phyloP scores from a whole-genome alignment of 345 rosid genomes.

The Passiflora organensis region DNA sequence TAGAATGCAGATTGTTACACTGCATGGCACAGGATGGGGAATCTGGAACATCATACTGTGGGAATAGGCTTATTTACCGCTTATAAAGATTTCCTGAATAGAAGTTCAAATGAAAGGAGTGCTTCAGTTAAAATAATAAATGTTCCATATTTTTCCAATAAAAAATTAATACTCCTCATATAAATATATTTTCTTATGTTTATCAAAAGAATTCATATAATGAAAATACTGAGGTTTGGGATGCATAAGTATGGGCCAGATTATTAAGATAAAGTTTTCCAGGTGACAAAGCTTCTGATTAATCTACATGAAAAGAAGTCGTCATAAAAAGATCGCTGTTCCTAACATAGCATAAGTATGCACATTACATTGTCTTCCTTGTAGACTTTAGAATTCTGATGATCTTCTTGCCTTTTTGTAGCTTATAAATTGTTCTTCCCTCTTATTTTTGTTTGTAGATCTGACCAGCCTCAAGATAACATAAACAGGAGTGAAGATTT shows the following conservation, averaged over 20 bases:
- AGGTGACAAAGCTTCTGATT: background rate
- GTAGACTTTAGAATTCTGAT: background rate
- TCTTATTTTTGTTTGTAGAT: constrained; percentile 34
- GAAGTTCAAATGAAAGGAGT: constrained; percentile 1
- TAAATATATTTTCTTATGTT: too few relatives aligned
- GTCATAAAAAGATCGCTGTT: background rate
- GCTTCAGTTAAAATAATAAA: background rate
- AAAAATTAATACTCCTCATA: background rate
- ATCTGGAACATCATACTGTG: background rate
- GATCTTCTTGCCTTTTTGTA: constrained; percentile 3
- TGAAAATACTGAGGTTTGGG: too few relatives aligned
- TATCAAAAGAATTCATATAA: too few relatives aligned
- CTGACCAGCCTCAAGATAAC: constrained; percentile 32
- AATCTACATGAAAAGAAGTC: background rate
- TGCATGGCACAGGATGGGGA: background rate
- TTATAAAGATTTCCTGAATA: constrained; percentile 2
- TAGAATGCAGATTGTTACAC: background rate
- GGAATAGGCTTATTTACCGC: constrained; percentile 2
- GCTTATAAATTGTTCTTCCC: constrained; percentile 13
- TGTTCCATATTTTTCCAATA: background rate
- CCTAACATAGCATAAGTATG: background rate
- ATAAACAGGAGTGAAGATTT: constrained; percentile 34
- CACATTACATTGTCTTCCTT: background rate
- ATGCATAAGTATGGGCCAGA: too few relatives aligned
- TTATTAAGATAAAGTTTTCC: background rate